phyloP scores from a whole-genome alignment of 257 asterid species.

The Paraleonurus japonicus region DNA sequence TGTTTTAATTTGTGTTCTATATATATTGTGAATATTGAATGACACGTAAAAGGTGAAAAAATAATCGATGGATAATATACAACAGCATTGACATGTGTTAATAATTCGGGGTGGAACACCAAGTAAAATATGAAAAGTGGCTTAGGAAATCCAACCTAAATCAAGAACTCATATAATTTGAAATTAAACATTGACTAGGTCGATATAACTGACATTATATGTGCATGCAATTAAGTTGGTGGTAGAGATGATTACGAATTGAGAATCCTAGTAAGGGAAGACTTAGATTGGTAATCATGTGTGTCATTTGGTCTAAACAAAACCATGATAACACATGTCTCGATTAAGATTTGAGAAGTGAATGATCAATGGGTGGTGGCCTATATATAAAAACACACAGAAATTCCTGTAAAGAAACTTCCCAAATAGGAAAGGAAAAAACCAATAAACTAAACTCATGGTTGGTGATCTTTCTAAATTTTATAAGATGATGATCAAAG shows the following conservation, averaged over 20 bases:
- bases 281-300: slow-evolving; percentile 26
- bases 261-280: slow-evolving; percentile 25
- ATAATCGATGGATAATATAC: too few relatives aligned
- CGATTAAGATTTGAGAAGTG: slow-evolving; percentile 2
- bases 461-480: slow-evolving; percentile 23
- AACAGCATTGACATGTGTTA: too few relatives aligned
- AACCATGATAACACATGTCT: slow-evolving; percentile 15
- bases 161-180: too few relatives aligned
- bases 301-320: slow-evolving; percentile 26
- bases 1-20: too few relatives aligned
- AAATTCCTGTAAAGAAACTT: slow-evolving; percentile 19
- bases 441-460: slow-evolving; percentile 12
- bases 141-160: too few relatives aligned
- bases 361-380: slow-evolving; percentile 12
- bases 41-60: too few relatives aligned
- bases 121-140: too few relatives aligned
- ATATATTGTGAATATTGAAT: too few relatives aligned
- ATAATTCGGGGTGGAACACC: too few relatives aligned
- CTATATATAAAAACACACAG: slow-evolving; percentile 7
- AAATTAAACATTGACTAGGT: too few relatives aligned
- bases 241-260: background rate
- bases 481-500: slow-evolving; percentile 23
- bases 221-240: too few relatives aligned
- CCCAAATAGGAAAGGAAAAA: slow-evolving; percentile 31
- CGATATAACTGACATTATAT: too few relatives aligned